Base-by-base conservation (phyloP, 1,139 yeast species). In the Candida mesenterica region DNA sequence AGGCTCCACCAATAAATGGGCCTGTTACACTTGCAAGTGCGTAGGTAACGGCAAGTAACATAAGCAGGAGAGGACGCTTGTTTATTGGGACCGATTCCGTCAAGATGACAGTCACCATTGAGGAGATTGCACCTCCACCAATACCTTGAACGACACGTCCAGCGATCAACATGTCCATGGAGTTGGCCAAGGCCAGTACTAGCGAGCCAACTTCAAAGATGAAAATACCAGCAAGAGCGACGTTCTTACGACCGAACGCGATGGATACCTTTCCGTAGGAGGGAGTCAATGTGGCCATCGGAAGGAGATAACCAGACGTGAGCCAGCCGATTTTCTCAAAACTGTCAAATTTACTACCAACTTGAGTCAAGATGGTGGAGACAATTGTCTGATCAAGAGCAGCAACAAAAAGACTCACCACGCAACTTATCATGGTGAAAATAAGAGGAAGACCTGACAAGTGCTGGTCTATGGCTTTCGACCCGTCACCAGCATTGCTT, bases 401-500 rank as follows among this genome's bases (percentile, higher is more conserved):
- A 9, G 48, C 42, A 52, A 52, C 22, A 44, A 32, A 8, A 44
- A 34, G 4, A 46, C 55, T 3, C 49, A 43, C 7, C 48, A 30
- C 34, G 52, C 39, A 33, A 43, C 42, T 24, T 43, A 2, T 72
- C 71, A 26, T 13, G 10, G 29, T 26, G n/a, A 26, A n/a, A 15
- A 9, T 7, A 26, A 26, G 29, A 34, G 8, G 8, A 4, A 54
- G 2, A 1, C 84, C 83, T 4, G 53, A 56, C 15, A 76, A 47
- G 34, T 72, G 61, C 41, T 76, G 82, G 37, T 75, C 77, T 2
- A 58, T 51, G 2, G 75, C 68, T 14, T 49, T 56, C 2, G 82
- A 67, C 10, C 82, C 82, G 50, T 76, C 82, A n/a, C 29, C 29
- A 8, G 29, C 16, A 14, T n/a, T n/a, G 10, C 18, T 26, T 15